Conservation (phyloP, 345 rosid species). For the Lepidium aucheri region DNA sequence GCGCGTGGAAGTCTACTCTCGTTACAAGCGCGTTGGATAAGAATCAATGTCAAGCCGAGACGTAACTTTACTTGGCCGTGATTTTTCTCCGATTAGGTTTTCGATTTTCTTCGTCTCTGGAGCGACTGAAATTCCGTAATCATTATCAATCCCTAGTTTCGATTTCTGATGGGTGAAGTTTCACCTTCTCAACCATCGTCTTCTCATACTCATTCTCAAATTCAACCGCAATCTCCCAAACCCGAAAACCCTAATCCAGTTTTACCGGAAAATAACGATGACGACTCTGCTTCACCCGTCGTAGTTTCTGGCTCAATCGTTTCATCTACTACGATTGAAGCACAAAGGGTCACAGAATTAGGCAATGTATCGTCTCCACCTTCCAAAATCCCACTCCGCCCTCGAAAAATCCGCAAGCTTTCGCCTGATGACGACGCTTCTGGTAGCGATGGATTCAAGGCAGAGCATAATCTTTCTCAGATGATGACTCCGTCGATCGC, state of each 20-base stretch:
- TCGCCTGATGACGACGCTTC: conserved; percentile 42
- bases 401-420: conserved; percentile 72
- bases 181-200: conserved; percentile 37
- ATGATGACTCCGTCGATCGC: neutral
- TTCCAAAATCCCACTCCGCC: conserved; percentile 88
- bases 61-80: conserved; percentile 18
- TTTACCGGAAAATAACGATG: conserved; percentile 17
- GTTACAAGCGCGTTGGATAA: conserved; percentile 4
- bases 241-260: conserved; percentile 27
- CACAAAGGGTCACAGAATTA: conserved; percentile 27
- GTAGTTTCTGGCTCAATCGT: conserved; percentile 16
- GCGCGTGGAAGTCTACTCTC: conserved; percentile 8
- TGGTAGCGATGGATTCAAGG: conserved; percentile 10
- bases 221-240: conserved; percentile 27
- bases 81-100: conserved; percentile 12
- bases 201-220: conserved; percentile 28
- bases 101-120: conserved; percentile 7
- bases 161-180: conserved; percentile 66
- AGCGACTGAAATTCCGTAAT: neutral
- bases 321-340: conserved; percentile 18
- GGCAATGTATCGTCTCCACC: conserved; percentile 45
- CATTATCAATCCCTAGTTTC: neutral
- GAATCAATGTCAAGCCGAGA: conserved; percentile 1
- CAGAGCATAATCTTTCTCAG: conserved; percentile 22
- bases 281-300: conserved; percentile 17